Evolutionary conservation across 805 yeast species (phyloP), one percentile per base, ranked within the genome.

Genomic region (Saccharomycodes ludwigii): DNA sequence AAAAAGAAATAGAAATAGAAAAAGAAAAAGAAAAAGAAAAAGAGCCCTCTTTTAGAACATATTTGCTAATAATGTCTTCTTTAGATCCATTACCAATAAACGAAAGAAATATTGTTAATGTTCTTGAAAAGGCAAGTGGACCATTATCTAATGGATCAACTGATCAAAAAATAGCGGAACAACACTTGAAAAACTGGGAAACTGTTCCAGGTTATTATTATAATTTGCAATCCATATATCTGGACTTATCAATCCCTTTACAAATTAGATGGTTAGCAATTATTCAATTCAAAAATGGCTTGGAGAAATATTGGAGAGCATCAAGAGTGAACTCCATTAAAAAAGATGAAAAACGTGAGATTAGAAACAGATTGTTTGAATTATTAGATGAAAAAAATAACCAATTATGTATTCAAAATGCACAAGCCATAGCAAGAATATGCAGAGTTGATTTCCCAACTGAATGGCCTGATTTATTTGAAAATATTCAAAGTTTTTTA

Each of bases 211-310:
- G 83, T 1, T 76, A 63, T 44, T 76, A 74, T 48, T 63, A 50
- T 31, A 42, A 62, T 10, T 53, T 78, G 12, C 86, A 76, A 50
- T 54, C 70, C 4, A 63, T 73, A 0, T 86, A 82, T 50, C 58
- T 72, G 33, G 76, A 81, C 39, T 48, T 62, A 3, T 64, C 73
- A 0, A 43, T 70, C 12, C 68, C 85, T 0, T 54, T 78, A 19
- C 81, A 79, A 36, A 60, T 73, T 6, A 63, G 97, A 45, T 85
- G 95, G 94, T 59, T 86, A 17, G 85, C 94, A 0, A 66, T 84
- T 2, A 88, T 88, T 25, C 80, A 79, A 40, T 73, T 88, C 54
- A 88, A 91, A 48, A 88, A 88, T 52, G 93, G 93, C 2, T 63
- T 84, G 14, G 94, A 83, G 12, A 73, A 70, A 47, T 73, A 72